Conservation (phyloP, 352 stramenopile genomes). For the Pythium sukuiense region DNA sequence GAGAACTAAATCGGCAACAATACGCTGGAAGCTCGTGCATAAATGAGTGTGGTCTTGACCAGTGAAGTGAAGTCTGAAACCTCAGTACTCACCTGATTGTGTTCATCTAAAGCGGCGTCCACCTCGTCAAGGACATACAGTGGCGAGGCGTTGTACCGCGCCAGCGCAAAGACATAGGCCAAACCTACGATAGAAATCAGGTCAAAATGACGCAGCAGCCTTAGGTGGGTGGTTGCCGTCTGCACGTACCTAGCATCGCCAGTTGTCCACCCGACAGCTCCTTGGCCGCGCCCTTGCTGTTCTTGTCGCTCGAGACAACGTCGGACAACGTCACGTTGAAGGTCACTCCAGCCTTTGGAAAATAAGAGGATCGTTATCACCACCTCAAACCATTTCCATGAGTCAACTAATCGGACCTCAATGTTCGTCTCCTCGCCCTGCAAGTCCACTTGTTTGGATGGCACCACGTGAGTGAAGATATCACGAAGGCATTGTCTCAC, state of each 20-base stretch:
- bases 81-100: constrained; percentile 33
- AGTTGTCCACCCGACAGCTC: constrained; percentile 45
- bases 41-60: background rate
- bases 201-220: too few relatives aligned
- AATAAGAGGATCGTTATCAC: background rate
- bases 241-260: constrained; percentile 35
- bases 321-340: constrained; percentile 12
- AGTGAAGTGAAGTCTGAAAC: background rate
- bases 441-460: constrained; percentile 25
- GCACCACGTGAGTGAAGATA: constrained; percentile 34
- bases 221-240: background rate
- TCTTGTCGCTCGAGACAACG: background rate
- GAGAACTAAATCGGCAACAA: constrained; percentile 31
- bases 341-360: constrained; percentile 16
- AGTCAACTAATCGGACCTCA: constrained; percentile 20
- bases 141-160: constrained; percentile 37
- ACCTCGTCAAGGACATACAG: constrained; percentile 48
- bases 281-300: constrained; percentile 5
- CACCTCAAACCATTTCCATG: too few relatives aligned
- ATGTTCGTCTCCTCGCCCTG: constrained; percentile 13
- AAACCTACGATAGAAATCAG: constrained; percentile 29
- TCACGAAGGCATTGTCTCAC: constrained; percentile 23
- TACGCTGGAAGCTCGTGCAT: constrained; percentile 15
- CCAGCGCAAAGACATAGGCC: constrained; percentile 43
- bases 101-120: constrained; percentile 43